phyloP scores from a whole-genome alignment of 495 filamentous ascomycete genomes.

The Trichoderma orchidacearum region DNA sequence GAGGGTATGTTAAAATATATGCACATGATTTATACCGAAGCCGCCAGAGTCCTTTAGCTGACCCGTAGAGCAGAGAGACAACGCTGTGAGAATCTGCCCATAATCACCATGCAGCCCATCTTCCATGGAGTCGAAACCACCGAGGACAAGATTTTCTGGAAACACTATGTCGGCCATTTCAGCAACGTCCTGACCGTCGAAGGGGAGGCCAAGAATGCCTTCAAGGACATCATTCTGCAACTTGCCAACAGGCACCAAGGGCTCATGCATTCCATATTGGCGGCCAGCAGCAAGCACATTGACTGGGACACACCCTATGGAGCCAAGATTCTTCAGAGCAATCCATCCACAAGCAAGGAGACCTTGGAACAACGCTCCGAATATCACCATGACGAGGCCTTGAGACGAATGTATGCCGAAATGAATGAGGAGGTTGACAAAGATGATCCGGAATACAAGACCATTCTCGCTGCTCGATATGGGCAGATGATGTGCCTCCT shows the following conservation, averaged over 20 bases:
- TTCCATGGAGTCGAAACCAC: constrained; percentile 80
- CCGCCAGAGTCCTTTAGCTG: constrained; percentile 9
- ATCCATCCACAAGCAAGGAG: constrained; percentile 24
- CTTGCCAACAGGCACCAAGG: constrained; percentile 74
- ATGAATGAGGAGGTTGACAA: constrained; percentile 23
- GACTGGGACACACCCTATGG: constrained; percentile 39
- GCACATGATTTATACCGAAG: not conserved
- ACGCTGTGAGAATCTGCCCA: constrained; percentile 29
- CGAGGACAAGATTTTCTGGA: constrained; percentile 69
- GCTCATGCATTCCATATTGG: constrained; percentile 86
- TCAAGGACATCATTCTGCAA: constrained; percentile 76
- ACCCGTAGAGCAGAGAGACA: constrained; percentile 24
- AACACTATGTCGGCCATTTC: constrained; percentile 73
- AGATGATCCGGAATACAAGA: constrained; percentile 25
- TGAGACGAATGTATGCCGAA: constrained; percentile 39
- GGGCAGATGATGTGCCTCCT: constrained; percentile 67
- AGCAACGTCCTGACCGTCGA: constrained; percentile 73
- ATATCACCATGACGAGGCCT: constrained; percentile 48
- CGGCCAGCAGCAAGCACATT: constrained; percentile 72
- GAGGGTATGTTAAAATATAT: constrained; percentile 40
- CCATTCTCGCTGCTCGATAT: constrained; percentile 52
- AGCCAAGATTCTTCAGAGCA: constrained; percentile 26
- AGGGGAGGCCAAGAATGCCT: constrained; percentile 75
- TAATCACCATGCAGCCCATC: constrained; percentile 58
- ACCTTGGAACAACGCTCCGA: constrained; percentile 32